Evolutionary conservation across 441 rosid species (phyloP).

Genomic region (Eruca vesicaria): DNA sequence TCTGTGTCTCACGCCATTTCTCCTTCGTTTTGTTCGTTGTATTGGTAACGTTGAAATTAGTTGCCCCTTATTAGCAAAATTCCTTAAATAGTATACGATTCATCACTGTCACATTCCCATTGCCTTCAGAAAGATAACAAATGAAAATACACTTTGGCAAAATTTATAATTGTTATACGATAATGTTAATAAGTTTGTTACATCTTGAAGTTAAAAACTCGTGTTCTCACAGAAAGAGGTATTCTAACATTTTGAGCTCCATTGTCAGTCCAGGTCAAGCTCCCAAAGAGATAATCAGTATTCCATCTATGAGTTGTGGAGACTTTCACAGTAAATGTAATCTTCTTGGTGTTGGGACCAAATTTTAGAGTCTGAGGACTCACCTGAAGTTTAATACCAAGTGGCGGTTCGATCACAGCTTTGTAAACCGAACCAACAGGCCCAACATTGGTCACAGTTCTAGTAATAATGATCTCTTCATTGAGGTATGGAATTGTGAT

Average conservation of each 20-base stretch:
- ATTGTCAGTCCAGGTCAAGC: constrained; percentile 48
- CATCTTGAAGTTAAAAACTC: constrained; percentile 22
- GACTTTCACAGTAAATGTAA: constrained; percentile 49
- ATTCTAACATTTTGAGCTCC: constrained; percentile 37
- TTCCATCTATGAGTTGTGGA: constrained; percentile 40
- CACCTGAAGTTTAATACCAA: constrained; percentile 45
- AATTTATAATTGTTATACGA: background rate
- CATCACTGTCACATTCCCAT: background rate
- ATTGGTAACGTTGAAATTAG: no score
- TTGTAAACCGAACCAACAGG: constrained; percentile 45
- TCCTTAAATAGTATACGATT: background rate
- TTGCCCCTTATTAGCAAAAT: no score
- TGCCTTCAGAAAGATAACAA: background rate
- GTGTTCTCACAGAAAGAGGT: constrained; percentile 42
- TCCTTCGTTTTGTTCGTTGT: no score
- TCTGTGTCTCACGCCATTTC: no score
- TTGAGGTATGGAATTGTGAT: constrained; percentile 61
- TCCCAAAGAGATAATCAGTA: constrained; percentile 55
- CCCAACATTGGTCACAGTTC: constrained; percentile 72
- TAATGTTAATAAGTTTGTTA: background rate
- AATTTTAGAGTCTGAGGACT: constrained; percentile 54
- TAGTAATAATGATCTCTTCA: constrained; percentile 42
- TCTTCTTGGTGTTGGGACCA: constrained; percentile 41
- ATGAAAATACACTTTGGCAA: background rate
- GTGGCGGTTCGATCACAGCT: constrained; percentile 48